Evolutionary conservation across 2,329 filamentous ascomycete species (phyloP).

Genomic region (Gnomoniopsis sp.): DNA sequence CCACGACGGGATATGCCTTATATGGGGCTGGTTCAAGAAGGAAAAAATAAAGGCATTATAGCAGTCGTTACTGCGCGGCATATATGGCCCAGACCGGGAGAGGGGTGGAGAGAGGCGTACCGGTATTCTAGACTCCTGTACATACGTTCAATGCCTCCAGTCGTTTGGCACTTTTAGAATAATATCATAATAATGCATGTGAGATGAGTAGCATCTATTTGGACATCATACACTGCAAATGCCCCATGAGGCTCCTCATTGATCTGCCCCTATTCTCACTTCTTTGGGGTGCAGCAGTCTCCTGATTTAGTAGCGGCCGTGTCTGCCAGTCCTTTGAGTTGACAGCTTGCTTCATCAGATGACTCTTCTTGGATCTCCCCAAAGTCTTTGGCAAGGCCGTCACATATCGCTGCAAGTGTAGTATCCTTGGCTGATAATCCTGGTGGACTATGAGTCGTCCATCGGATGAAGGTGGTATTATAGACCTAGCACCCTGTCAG

Average conservation of each 20-base stretch:
- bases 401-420: constrained; percentile 59
- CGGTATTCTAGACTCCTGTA: constrained; percentile 1
- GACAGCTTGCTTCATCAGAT: constrained; percentile 25
- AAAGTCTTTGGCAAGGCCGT: constrained; percentile 53
- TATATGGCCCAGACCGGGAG: neutral
- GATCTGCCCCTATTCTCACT: neutral
- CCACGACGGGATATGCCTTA: neutral
- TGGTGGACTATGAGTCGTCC: constrained; percentile 67
- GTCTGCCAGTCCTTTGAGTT: constrained; percentile 43
- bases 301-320: constrained; percentile 42
- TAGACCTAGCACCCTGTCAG: constrained; percentile 49
- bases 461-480: constrained; percentile 67
- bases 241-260: neutral
- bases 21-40: neutral
- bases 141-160: constrained; percentile 2
- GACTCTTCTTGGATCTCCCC: constrained; percentile 44
- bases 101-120: neutral
- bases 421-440: constrained; percentile 66
- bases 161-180: constrained; percentile 15
- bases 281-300: constrained; percentile 52
- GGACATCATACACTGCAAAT: neutral
- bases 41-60: neutral
- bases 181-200: constrained; percentile 19
- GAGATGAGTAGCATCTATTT: neutral
- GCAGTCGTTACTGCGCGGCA: neutral